Conservation (phyloP, 2,329 filamentous ascomycete species). For the Xylariales sp. region DNA sequence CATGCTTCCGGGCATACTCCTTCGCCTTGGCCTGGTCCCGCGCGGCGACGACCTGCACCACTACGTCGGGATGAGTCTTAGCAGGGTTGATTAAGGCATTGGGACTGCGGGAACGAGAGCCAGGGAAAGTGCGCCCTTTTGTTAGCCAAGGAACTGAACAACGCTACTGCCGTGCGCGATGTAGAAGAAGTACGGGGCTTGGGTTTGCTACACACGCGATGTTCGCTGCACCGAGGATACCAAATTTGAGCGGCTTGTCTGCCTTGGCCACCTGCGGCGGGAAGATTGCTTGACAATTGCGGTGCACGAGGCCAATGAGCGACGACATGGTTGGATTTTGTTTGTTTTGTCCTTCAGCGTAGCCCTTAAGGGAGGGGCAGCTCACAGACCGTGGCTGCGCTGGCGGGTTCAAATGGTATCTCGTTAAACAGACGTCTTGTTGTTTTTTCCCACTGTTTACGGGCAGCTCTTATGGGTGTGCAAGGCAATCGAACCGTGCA, state of each 20-base stretch:
- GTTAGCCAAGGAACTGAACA: neutral
- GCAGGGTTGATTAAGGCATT: slow-evolving; percentile 42
- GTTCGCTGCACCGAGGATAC: slow-evolving; percentile 35
- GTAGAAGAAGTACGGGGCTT: neutral
- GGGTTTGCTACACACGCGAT: slow-evolving; percentile 26
- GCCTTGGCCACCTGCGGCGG: slow-evolving; percentile 16
- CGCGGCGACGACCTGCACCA: slow-evolving; percentile 48
- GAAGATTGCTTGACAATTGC: slow-evolving; percentile 18
- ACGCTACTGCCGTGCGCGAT: neutral
- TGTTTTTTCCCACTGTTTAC: too few relatives aligned
- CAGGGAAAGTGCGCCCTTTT: neutral
- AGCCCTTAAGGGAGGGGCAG: too few relatives aligned
- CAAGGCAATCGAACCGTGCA: too few relatives aligned
- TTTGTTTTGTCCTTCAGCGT: too few relatives aligned
- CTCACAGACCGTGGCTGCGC: too few relatives aligned
- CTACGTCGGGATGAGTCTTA: slow-evolving; percentile 47
- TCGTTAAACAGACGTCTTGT: too few relatives aligned
- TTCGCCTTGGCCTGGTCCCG: slow-evolving; percentile 41
- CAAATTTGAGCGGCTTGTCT: slow-evolving; percentile 27
- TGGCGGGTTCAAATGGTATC: too few relatives aligned
- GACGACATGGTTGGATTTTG: slow-evolving; percentile 17
- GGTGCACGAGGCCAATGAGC: slow-evolving; percentile 13
- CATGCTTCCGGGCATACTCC: slow-evolving; percentile 45
- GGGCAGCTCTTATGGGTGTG: too few relatives aligned
- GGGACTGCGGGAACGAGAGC: too few relatives aligned